Evolutionary conservation across 495 filamentous ascomycete species (phyloP), one percentile per base, ranked within the genome.

Genomic region (Trichoderma reesei): DNA sequence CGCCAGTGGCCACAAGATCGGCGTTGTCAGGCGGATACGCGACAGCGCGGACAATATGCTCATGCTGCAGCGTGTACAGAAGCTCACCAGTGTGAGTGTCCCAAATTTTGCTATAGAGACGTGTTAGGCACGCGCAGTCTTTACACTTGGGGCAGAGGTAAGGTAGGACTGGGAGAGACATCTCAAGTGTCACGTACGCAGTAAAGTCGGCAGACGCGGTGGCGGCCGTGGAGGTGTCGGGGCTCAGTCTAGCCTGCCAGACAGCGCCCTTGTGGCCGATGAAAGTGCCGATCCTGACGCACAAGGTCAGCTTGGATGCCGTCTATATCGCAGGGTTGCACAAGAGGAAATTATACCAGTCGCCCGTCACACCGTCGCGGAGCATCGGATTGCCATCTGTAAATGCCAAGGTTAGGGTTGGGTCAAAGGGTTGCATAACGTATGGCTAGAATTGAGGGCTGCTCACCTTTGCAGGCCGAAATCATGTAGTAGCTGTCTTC

Each of bases 321-420:
- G 18, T 36, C 11, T 56, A 2, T 56, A 26, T 26, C 26, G 34
- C 51, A 56, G 14, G 11, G 26, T 31, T 14, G 14, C 31, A 33
- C 42, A 42, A 42, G 34, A 34, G 36, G 46, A 63, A 36, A 8
- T 26, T 10, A 10, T 76, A 88, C 87, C 91, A 98, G 74, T 98
- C 94, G 63, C 94, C 94, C 16, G 94, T 98, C 63, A 96, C 84
- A 62, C 94, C 94, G 80, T 98, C 90, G 63, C 94, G 88, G 69
- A 98, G 89, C 93, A 98, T 98, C 41, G 94, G 94, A 73, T 97
- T 97, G 69, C 91, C 91, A 76, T 98, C 94, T 92, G 70, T 26
- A 66, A 54, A 66, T 60, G 11, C 5, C 34, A 41, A 60, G 39
- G 31, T 37, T 65, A 9, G 65, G 63, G 48, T 67, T 66, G 41